Percentiles rank a stretch among this genome's conserved stretches.
Conservation (phyloP, 2,329 filamentous ascomycete species). For the Chrysoporthe deuterocubensis region DNA sequence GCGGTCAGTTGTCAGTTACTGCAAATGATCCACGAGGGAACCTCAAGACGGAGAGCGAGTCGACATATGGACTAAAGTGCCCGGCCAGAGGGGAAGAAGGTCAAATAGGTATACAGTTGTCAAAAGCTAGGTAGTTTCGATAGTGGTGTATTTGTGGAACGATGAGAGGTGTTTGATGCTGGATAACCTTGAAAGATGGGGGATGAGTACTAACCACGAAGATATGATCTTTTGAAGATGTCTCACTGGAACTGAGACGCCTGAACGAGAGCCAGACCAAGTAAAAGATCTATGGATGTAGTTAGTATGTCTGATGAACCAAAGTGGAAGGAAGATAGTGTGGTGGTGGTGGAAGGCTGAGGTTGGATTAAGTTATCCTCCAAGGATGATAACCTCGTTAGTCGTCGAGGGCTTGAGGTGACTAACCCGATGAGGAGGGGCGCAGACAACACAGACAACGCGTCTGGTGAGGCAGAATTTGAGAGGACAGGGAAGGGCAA, state of each 20-base stretch:
- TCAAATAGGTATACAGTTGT: not conserved
- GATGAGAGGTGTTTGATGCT: not conserved
- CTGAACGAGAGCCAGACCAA: not conserved
- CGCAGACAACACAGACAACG: not conserved
- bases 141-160: not conserved
- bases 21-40: not conserved
- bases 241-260: not conserved
- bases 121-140: not conserved
- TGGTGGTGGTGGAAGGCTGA: not conserved
- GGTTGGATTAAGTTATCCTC: too few relatives aligned
- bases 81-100: not conserved
- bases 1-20: not conserved
- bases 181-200: not conserved
- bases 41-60: not conserved
- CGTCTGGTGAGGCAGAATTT: not conserved
- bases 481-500: not conserved
- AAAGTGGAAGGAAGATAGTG: not conserved
- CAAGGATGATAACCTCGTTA: not conserved
- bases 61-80: not conserved
- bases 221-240: too few relatives aligned
- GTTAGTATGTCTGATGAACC: not conserved
- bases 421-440: not conserved
- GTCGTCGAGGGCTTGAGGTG: not conserved
- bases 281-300: not conserved
- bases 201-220: not conserved